Conservation (phyloP, 192 early-diverging fungal genomes). For the Rhizophagus clarus region DNA sequence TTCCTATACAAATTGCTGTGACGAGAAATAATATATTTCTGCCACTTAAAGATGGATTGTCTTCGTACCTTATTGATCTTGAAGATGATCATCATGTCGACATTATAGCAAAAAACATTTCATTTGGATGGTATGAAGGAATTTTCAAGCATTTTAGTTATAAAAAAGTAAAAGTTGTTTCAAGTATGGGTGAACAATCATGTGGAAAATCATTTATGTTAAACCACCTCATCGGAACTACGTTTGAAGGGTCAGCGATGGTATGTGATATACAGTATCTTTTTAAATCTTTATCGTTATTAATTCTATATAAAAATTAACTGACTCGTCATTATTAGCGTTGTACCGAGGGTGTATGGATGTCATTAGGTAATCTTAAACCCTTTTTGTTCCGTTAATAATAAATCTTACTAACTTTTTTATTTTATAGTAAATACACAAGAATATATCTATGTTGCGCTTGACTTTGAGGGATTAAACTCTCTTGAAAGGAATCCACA, state of each 20-base stretch:
- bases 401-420: background rate
- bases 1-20: slow-evolving; percentile 23
- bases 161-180: slow-evolving; percentile 8
- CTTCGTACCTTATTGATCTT: background rate
- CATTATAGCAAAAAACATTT: background rate
- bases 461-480: slow-evolving; percentile 28
- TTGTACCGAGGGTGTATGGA: slow-evolving; percentile 15
- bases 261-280: background rate
- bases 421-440: background rate
- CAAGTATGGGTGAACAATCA: slow-evolving; percentile 20
- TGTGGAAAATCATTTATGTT: background rate
- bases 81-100: background rate
- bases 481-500: slow-evolving; percentile 25
- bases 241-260: slow-evolving; percentile 29
- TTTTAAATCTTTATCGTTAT: too few relatives aligned
- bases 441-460: background rate
- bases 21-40: slow-evolving; percentile 2
- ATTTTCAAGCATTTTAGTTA: too few relatives aligned
- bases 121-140: slow-evolving; percentile 14
- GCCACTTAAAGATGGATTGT: background rate
- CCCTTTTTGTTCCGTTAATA: background rate
- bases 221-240: too few relatives aligned
- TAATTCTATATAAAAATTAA: too few relatives aligned
- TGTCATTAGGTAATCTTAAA: slow-evolving; percentile 11
- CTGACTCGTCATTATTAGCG: too few relatives aligned